phyloP scores from a whole-genome alignment of 495 filamentous ascomycete species.

The Parathielavia hyrcaniae region DNA sequence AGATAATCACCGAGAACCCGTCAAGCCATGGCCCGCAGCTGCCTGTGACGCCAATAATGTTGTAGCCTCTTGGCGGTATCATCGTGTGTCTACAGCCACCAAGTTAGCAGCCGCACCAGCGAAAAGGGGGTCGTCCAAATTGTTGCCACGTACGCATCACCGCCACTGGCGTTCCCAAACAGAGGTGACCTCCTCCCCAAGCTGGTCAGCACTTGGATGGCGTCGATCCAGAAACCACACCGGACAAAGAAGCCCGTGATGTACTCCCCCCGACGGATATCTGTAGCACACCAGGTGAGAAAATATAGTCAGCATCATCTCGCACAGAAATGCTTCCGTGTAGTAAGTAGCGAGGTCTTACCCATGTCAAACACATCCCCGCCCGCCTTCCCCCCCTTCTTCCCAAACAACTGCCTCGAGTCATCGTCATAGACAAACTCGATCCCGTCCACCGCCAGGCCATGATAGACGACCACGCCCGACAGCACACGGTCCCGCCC shows the following conservation, averaged over 20 bases:
- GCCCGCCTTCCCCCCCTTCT: conserved; percentile 65
- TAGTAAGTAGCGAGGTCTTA: conserved; percentile 37
- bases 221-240: conserved; percentile 81
- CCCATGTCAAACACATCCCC: conserved; percentile 73
- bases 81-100: conserved; percentile 62
- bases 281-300: conserved; percentile 39
- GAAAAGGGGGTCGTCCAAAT: not conserved
- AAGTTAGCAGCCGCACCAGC: conserved; percentile 3
- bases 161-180: conserved; percentile 76
- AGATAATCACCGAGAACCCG: conserved; percentile 81
- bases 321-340: not conserved
- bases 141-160: conserved; percentile 61
- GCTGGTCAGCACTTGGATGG: conserved; percentile 84
- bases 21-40: conserved; percentile 79
- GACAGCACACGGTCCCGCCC: conserved; percentile 67
- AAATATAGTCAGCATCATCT: conserved; percentile 8
- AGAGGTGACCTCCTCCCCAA: conserved; percentile 75
- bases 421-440: conserved; percentile 92
- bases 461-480: conserved; percentile 71
- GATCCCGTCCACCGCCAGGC: conserved; percentile 70
- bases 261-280: conserved; percentile 78
- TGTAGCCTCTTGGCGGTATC: conserved; percentile 84
- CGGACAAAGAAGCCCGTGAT: conserved; percentile 82
- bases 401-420: conserved; percentile 84
- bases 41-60: conserved; percentile 79